Conservation (phyloP, 495 filamentous ascomycete genomes). For the Penicillium coffeae region DNA sequence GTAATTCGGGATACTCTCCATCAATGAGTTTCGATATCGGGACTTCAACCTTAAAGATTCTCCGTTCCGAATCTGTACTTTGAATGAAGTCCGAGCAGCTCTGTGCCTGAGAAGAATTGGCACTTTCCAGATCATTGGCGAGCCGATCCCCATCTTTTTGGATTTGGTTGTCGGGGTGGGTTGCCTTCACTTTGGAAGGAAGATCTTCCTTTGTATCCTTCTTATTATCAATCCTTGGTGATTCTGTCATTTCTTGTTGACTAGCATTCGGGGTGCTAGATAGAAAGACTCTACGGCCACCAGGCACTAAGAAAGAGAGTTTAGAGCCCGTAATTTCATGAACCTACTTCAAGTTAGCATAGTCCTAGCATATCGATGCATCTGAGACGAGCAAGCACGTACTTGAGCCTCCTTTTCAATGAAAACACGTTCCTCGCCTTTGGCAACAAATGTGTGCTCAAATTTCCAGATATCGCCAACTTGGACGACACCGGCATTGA, state of each 20-base stretch:
- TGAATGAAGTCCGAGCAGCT: not conserved
- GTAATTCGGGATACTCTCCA: not conserved
- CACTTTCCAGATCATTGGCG: not conserved
- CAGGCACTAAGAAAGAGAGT: conserved; percentile 43
- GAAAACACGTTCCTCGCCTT: conserved; percentile 22
- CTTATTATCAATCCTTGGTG: not conserved
- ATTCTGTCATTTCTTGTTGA: not conserved
- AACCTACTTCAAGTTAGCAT: conserved; percentile 28
- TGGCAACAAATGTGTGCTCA: conserved; percentile 31
- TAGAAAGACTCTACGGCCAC: conserved; percentile 41
- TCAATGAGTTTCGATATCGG: not conserved
- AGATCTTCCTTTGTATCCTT: not conserved
- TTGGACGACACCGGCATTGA: conserved; percentile 43
- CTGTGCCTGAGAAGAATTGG: not conserved
- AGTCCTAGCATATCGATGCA: not conserved
- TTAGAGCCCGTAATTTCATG: conserved; percentile 27
- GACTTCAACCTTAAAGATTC: not conserved
- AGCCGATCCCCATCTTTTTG: not conserved
- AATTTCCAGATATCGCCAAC: conserved; percentile 52
- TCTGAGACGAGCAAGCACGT: conserved; percentile 7
- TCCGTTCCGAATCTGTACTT: not conserved
- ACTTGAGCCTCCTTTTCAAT: conserved; percentile 51
- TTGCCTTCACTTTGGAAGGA: not conserved
- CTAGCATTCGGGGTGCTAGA: conserved; percentile 1
- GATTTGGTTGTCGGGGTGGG: not conserved